phyloP scores from a whole-genome alignment of 176 grass and related monocot species.

The Triticum monococcum region DNA sequence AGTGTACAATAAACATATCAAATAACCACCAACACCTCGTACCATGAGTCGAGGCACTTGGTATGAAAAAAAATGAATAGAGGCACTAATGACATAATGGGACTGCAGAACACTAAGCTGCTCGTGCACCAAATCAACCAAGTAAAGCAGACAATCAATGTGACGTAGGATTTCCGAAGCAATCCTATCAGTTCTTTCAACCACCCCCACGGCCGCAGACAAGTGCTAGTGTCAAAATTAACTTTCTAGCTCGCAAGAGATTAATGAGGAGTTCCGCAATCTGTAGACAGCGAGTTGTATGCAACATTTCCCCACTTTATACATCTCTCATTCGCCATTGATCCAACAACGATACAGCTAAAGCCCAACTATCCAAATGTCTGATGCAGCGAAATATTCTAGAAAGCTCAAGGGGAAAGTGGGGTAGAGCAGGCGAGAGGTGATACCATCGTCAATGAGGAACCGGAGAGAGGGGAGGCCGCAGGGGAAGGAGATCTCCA shows the following conservation, averaged over 20 bases:
- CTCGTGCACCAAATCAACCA: background rate
- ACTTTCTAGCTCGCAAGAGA: background rate
- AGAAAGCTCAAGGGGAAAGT: background rate
- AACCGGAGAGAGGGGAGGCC: slow-evolving; percentile 80
- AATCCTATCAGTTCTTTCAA: background rate
- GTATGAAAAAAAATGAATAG: background rate
- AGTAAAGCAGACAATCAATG: background rate
- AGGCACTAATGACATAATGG: background rate
- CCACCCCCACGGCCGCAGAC: background rate
- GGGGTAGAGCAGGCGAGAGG: background rate
- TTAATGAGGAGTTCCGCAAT: background rate
- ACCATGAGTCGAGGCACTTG: background rate
- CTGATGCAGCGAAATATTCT: background rate
- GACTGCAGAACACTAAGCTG: background rate
- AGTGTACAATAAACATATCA: background rate
- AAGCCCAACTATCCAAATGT: background rate
- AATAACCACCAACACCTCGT: background rate
- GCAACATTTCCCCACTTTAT: background rate
- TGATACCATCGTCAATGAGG: slow-evolving; percentile 69
- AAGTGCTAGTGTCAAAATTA: background rate
- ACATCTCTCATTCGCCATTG: background rate
- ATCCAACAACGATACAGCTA: background rate
- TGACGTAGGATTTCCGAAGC: background rate
- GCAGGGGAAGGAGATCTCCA: slow-evolving; percentile 62
- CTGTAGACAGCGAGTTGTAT: background rate